Evolutionary conservation across 176 grass and related monocot genomes (phyloP).

Genomic region (Olyra latifolia): DNA sequence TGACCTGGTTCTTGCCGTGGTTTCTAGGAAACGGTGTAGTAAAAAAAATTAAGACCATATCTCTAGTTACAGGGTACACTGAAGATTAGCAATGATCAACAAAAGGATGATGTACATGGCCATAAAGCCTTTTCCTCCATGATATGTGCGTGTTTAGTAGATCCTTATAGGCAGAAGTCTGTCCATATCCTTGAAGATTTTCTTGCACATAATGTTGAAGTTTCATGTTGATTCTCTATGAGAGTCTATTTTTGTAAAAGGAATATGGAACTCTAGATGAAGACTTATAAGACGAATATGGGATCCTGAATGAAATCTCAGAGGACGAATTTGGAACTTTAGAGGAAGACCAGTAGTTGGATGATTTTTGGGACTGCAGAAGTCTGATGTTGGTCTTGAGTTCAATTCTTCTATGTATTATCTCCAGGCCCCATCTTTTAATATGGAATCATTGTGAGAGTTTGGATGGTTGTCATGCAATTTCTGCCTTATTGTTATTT

Average conservation of each 20-base stretch:
- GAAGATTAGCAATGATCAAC: conserved; percentile 1
- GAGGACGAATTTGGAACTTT: no score
- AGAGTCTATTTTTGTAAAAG: neutral
- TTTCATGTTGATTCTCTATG: neutral
- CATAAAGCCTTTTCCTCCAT: neutral
- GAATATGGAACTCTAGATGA: no score
- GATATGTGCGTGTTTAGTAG: neutral
- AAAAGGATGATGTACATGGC: neutral
- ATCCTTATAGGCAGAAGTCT: neutral
- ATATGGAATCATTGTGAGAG: neutral
- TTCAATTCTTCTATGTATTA: neutral
- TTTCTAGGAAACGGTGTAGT: neutral
- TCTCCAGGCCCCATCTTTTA: neutral
- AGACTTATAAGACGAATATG: no score
- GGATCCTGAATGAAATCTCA: no score
- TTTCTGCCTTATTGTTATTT: neutral
- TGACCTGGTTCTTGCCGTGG: neutral
- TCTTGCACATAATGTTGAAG: neutral
- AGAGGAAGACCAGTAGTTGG: neutral
- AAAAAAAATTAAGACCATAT: neutral
- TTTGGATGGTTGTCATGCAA: neutral
- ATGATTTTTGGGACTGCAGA: neutral
- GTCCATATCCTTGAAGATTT: neutral
- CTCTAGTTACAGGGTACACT: neutral
- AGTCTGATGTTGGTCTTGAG: neutral